These are phyloP conservation scores for Phialophora chinensis DNA, from an alignment of 2,329 filamentous ascomycete genomes.

Conservation along the genomic window DNA sequence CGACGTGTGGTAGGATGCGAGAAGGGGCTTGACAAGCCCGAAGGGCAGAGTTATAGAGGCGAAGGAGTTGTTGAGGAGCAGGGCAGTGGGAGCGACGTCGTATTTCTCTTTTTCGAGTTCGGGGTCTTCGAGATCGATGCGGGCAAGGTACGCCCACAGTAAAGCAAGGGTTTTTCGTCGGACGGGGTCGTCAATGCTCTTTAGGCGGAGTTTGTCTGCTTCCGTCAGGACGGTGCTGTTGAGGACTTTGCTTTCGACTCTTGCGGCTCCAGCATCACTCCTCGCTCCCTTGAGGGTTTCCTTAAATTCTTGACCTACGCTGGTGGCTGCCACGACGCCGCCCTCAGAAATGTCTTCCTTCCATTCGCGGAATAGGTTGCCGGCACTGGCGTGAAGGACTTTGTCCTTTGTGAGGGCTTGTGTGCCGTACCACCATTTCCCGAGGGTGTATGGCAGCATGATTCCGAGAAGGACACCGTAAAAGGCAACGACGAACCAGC, in stretches of 20 bases:
- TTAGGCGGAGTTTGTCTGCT: constrained; percentile 78
- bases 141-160: constrained; percentile 92
- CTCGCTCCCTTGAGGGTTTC: constrained; percentile 76
- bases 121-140: constrained; percentile 80
- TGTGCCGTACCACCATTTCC: constrained; percentile 98
- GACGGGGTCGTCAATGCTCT: constrained; percentile 78
- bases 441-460: constrained; percentile 87
- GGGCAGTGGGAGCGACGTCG: constrained; percentile 84
- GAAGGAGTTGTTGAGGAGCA: constrained; percentile 84
- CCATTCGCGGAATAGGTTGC: constrained; percentile 93
- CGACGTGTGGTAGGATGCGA: constrained; percentile 79
- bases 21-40: constrained; percentile 78
- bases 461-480: constrained; percentile 90
- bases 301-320: constrained; percentile 84
- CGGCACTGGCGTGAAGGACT: constrained; percentile 89
- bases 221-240: constrained; percentile 67
- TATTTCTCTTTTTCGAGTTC: constrained; percentile 80
- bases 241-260: constrained; percentile 81
- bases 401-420: constrained; percentile 92
- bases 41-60: constrained; percentile 86
- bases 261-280: constrained; percentile 78
- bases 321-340: constrained; percentile 79
- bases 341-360: constrained; percentile 81
- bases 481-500: constrained; percentile 90
- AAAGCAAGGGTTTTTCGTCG: constrained; percentile 86